Evolutionary conservation across 441 rosid genomes (phyloP).

Genomic region (Syzygium malaccense): DNA sequence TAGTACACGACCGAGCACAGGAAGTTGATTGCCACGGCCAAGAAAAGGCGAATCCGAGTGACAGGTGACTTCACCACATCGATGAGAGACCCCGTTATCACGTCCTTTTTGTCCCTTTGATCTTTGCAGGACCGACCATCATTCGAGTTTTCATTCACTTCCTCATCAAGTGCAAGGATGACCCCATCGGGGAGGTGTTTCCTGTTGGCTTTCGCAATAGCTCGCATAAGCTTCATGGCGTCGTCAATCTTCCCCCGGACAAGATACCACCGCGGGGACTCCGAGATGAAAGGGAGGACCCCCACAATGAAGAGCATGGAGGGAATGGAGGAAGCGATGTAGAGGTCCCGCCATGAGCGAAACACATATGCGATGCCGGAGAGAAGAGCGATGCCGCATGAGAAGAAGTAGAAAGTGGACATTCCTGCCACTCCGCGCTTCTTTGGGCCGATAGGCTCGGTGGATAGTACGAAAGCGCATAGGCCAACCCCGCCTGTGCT

Average conservation of each 20-base stretch:
- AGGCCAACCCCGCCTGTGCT: constrained; percentile 93
- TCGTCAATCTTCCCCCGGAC: constrained; percentile 60
- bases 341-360: constrained; percentile 68
- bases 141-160: constrained; percentile 13
- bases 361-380: constrained; percentile 64
- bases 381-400: constrained; percentile 61
- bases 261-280: constrained; percentile 92
- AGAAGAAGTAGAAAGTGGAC: constrained; percentile 96
- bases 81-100: constrained; percentile 40
- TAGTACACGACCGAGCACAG: constrained; percentile 71
- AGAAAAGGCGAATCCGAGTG: constrained; percentile 46
- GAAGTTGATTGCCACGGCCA: constrained; percentile 61
- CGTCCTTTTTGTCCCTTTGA: constrained; percentile 24
- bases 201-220: constrained; percentile 53
- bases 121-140: not conserved
- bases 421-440: constrained; percentile 86
- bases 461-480: constrained; percentile 76
- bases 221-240: constrained; percentile 62
- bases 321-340: constrained; percentile 65
- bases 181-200: constrained; percentile 51
- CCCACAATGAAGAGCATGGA: constrained; percentile 55
- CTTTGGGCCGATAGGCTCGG: constrained; percentile 75
- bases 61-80: constrained; percentile 61
- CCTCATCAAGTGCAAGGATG: constrained; percentile 59
- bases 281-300: constrained; percentile 62